Conservation (phyloP, 768 basidiomycete species). For the Termitomyces eurrhizus region DNA sequence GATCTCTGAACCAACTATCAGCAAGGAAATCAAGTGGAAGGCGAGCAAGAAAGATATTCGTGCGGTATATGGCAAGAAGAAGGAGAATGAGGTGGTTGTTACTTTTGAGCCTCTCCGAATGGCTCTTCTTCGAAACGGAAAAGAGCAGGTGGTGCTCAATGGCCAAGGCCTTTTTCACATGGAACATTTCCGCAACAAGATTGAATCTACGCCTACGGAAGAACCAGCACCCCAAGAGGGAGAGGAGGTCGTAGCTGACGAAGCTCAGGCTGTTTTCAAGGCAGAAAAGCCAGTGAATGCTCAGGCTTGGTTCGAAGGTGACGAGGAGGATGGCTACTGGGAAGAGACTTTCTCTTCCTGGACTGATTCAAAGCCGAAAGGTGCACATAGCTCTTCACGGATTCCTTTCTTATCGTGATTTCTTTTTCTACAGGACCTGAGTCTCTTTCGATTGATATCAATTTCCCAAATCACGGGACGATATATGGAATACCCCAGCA, state of each 20-base stretch:
- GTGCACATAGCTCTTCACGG: conserved; percentile 33
- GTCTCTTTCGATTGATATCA: conserved; percentile 87
- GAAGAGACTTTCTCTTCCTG: conserved; percentile 85
- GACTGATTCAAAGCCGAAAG: conserved; percentile 95
- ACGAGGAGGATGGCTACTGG: conserved; percentile 80
- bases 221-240: conserved; percentile 42
- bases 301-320: conserved; percentile 86
- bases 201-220: conserved; percentile 36
- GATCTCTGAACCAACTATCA: conserved; percentile 63
- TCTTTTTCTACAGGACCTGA: conserved; percentile 74
- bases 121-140: conserved; percentile 65
- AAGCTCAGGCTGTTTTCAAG: conserved; percentile 52
- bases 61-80: conserved; percentile 62
- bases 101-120: conserved; percentile 75
- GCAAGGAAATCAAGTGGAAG: conserved; percentile 58
- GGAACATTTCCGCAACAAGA: conserved; percentile 90
- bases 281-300: conserved; percentile 42
- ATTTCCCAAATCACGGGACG: conserved; percentile 86
- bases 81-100: conserved; percentile 63
- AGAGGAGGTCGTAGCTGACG: conserved; percentile 32
- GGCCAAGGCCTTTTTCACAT: conserved; percentile 89
- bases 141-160: conserved; percentile 86
- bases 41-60: conserved; percentile 60
- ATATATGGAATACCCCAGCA: conserved; percentile 98
- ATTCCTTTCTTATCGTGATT: neutral